These are phyloP conservation scores for Wilhelminamyces savonicus DNA, from an alignment of 805 yeast genomes.

Conservation along the genomic window DNA sequence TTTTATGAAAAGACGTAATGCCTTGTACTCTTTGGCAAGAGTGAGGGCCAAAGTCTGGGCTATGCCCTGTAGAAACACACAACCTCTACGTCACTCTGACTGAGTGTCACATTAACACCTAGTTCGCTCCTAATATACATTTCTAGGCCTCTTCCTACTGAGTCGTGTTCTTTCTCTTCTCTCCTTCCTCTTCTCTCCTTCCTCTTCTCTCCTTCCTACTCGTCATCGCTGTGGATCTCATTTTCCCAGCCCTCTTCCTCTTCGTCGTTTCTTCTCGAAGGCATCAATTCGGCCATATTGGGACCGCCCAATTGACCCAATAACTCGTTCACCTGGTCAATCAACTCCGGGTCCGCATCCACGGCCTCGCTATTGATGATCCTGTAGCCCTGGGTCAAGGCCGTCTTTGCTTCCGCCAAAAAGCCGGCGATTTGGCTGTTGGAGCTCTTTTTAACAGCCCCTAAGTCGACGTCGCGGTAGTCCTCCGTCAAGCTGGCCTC, in stretches of 20 bases:
- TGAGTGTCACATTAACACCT: too few relatives aligned
- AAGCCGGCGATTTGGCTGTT: conserved; percentile 22
- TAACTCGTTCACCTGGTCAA: conserved; percentile 45
- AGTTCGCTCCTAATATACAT: too few relatives aligned
- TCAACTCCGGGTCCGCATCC: conserved; percentile 55
- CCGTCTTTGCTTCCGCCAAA: conserved; percentile 34
- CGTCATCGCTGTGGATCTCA: conserved; percentile 38
- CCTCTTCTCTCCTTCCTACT: too few relatives aligned
- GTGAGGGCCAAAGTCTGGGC: too few relatives aligned
- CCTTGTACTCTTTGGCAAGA: too few relatives aligned
- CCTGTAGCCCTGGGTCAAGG: conserved; percentile 41
- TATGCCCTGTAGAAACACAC: too few relatives aligned
- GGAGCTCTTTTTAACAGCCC: conserved; percentile 10
- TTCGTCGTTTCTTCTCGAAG: conserved; percentile 22
- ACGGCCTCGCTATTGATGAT: conserved; percentile 30
- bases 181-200: too few relatives aligned
- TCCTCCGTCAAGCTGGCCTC: conserved; percentile 18
- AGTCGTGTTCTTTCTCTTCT: too few relatives aligned
- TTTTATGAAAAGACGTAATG: too few relatives aligned
- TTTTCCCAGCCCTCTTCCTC: conserved; percentile 50
- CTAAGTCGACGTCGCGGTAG: conserved; percentile 33
- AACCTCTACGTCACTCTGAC: too few relatives aligned
- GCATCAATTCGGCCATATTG: conserved; percentile 37
- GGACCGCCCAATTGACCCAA: conserved; percentile 59
- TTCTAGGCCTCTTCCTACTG: too few relatives aligned